Percentiles rank a stretch among this genome's conserved stretches.
Conservation (phyloP, 2,329 filamentous ascomycete species). For the Didymella lethalis region DNA sequence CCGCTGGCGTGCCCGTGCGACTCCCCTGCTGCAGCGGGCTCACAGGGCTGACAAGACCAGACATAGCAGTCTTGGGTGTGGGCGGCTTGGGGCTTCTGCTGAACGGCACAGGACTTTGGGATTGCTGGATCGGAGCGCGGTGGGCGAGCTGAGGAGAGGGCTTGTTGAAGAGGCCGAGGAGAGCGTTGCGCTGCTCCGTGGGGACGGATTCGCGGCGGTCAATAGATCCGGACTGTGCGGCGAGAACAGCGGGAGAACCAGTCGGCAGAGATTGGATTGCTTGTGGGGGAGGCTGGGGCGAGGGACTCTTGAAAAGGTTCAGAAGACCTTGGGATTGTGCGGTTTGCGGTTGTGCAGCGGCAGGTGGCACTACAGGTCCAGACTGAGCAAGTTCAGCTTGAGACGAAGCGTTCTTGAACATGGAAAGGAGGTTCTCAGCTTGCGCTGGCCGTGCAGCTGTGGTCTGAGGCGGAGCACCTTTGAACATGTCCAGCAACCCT, state of each 20-base stretch:
- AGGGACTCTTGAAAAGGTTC: conserved; percentile 22
- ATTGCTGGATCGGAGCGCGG: conserved; percentile 25
- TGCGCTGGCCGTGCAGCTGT: conserved; percentile 24
- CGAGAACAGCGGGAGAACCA: conserved; percentile 7
- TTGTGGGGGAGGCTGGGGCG: conserved; percentile 11
- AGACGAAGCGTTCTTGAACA: conserved; percentile 29
- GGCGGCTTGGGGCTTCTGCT: conserved; percentile 36
- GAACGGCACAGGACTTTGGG: conserved; percentile 32
- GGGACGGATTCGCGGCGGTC: conserved; percentile 41
- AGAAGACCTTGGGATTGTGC: conserved; percentile 22
- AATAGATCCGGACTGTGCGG: conserved; percentile 21
- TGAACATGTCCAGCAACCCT: conserved; percentile 32
- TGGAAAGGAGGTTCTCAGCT: conserved; percentile 30
- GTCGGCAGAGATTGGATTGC: conserved; percentile 1
- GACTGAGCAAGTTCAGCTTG: conserved; percentile 6
- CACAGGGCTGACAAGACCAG: conserved; percentile 51
- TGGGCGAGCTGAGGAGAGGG: conserved; percentile 27
- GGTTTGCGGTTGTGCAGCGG: conserved; percentile 8
- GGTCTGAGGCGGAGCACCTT: conserved; percentile 21
- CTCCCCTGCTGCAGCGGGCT: conserved; percentile 45
- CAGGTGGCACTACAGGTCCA: conserved; percentile 25
- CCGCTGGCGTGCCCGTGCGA: conserved; percentile 38
- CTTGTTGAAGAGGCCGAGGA: conserved; percentile 50
- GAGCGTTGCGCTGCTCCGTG: conserved; percentile 44
- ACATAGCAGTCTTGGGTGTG: conserved; percentile 42